These are phyloP conservation scores for Nigrospora sphaerica DNA, from an alignment of 2,329 filamentous ascomycete species.

Conservation along the genomic window DNA sequence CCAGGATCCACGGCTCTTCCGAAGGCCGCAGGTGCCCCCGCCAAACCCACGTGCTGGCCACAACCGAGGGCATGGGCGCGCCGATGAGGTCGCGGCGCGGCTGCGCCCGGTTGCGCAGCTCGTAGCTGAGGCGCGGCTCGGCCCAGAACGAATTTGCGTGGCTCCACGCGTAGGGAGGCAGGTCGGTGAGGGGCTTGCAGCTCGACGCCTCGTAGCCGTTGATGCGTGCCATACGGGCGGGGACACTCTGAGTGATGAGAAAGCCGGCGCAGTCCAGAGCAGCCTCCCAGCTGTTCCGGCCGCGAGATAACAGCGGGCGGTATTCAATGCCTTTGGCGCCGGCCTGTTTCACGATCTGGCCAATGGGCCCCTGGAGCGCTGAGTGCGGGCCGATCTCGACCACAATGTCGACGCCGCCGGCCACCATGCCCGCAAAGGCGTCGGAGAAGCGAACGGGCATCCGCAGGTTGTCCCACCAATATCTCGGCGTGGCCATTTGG, in stretches of 20 bases:
- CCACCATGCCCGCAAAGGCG: too few species aligned
- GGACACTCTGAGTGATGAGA: too few species aligned
- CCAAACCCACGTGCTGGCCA: constrained; percentile 38
- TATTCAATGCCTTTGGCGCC: too few species aligned
- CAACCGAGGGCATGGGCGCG: constrained; percentile 32
- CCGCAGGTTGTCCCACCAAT: not conserved
- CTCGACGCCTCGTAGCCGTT: not conserved
- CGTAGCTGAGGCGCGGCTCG: constrained; percentile 37
- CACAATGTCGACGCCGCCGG: too few species aligned
- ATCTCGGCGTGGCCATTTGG: not conserved
- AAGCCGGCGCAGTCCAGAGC: too few species aligned
- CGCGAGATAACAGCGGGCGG: too few species aligned
- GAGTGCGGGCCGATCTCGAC: too few species aligned
- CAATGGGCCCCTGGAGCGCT: too few species aligned
- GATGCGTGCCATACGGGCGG: too few species aligned
- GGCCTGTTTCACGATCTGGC: too few species aligned
- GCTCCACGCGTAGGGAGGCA: constrained; percentile 50
- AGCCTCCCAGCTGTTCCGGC: too few species aligned
- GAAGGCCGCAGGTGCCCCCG: constrained; percentile 38
- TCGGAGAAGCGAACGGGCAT: not conserved
- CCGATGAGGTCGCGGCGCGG: constrained; percentile 45
- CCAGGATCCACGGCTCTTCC: constrained; percentile 45
- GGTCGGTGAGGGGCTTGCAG: constrained; percentile 27
- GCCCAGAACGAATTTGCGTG: constrained; percentile 44
- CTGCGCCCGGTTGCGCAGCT: constrained; percentile 34